Percentiles rank a stretch among this genome's conserved stretches.
Conservation (phyloP, 768 basidiomycete genomes). For the Leccinum olivaceopallidum region DNA sequence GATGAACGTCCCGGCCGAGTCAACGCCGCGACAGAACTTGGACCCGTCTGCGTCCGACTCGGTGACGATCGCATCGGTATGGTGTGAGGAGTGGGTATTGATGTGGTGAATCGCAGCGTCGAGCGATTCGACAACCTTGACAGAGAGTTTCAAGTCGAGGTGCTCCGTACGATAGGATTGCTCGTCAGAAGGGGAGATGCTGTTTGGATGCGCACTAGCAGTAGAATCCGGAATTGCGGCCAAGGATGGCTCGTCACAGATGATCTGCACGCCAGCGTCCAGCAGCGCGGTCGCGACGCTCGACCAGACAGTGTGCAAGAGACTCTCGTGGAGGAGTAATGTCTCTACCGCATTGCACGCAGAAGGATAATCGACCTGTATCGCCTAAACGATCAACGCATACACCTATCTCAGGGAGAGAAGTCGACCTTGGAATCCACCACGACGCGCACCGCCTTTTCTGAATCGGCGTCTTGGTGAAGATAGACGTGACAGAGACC, state of each 20-base stretch:
- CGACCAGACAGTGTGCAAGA: slow-evolving; percentile 79
- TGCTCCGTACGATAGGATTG: slow-evolving; percentile 85
- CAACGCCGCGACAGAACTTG: slow-evolving; percentile 83
- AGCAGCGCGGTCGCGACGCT: slow-evolving; percentile 74
- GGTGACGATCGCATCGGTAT: slow-evolving; percentile 92
- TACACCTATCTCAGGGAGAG: background rate
- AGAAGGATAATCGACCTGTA: slow-evolving; percentile 88
- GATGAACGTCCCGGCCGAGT: slow-evolving; percentile 89
- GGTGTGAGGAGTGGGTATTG: slow-evolving; percentile 91
- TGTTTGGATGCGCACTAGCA: slow-evolving; percentile 37
- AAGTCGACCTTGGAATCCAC: slow-evolving; percentile 84
- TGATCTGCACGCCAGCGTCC: slow-evolving; percentile 65
- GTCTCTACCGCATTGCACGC: slow-evolving; percentile 96
- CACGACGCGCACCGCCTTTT: slow-evolving; percentile 80
- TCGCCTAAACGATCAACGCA: slow-evolving; percentile 5
- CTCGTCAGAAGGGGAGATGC: slow-evolving; percentile 55
- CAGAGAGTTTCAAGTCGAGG: slow-evolving; percentile 81
- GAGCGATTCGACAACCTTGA: slow-evolving; percentile 72
- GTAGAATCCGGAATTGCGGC: slow-evolving; percentile 48
- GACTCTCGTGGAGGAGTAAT: slow-evolving; percentile 75
- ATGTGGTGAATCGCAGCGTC: slow-evolving; percentile 81
- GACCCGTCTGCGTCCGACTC: slow-evolving; percentile 66
- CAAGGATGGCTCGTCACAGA: slow-evolving; percentile 74
- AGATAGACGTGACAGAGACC: slow-evolving; percentile 91
- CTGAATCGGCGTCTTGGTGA: slow-evolving; percentile 75